phyloP scores from a whole-genome alignment of 192 early-diverging fungal species.

The Rhizoclosmatium globosum region DNA sequence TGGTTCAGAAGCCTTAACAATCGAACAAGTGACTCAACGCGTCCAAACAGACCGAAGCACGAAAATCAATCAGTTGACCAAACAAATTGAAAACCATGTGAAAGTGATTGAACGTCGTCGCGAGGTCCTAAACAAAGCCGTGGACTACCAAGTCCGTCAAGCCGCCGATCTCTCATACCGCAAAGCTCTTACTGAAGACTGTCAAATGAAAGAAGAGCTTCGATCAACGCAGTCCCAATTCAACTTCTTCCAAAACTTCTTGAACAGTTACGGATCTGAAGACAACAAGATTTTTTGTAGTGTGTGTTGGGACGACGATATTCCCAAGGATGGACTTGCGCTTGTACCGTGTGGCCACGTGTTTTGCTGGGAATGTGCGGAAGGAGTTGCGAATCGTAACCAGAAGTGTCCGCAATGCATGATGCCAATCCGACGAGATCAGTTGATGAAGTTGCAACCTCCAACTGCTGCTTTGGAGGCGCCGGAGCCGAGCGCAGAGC shows the following conservation, averaged over 20 bases:
- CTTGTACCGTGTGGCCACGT: conserved; percentile 30
- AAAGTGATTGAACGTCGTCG: too few relatives aligned
- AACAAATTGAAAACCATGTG: background rate
- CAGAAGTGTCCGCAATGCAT: background rate
- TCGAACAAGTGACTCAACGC: conserved; percentile 28
- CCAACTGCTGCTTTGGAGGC: too few relatives aligned
- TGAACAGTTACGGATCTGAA: background rate
- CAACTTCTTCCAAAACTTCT: conserved; percentile 35
- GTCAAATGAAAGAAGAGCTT: background rate
- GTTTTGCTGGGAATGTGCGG: conserved; percentile 34
- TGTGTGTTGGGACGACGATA: conserved; percentile 26
- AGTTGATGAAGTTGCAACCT: background rate
- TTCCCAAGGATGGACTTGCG: background rate
- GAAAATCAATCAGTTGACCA: too few relatives aligned
- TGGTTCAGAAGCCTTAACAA: conserved; percentile 1
- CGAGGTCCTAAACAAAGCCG: too few relatives aligned
- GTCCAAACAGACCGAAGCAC: conserved; percentile 20
- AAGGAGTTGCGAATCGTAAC: conserved; percentile 25
- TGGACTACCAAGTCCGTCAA: too few relatives aligned
- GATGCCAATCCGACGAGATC: background rate
- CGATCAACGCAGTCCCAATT: conserved; percentile 14
- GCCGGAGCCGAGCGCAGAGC: too few relatives aligned
- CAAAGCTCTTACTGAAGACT: background rate
- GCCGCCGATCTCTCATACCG: background rate
- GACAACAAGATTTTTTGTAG: background rate